Conservation (phyloP, 2,329 filamentous ascomycete genomes). For the Colletotrichum simmondsii region DNA sequence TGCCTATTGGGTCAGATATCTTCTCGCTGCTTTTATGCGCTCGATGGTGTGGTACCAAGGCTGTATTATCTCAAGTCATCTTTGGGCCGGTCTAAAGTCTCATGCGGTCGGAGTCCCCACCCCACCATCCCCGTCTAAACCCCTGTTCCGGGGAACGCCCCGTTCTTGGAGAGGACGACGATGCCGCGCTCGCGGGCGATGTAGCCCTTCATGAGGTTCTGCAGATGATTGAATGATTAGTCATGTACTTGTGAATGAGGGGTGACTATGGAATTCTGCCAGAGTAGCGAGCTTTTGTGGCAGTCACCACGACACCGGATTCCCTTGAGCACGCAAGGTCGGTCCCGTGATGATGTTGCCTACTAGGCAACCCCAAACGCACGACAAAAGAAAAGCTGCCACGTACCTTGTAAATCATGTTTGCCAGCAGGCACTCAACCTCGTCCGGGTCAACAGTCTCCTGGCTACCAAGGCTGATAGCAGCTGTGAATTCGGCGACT, state of each 20-base stretch:
- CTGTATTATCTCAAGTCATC: neutral
- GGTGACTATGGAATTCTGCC: neutral
- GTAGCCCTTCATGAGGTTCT: constrained; percentile 98
- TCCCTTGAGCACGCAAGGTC: constrained; percentile 4
- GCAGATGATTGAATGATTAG: constrained; percentile 40
- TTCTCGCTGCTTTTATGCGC: constrained; percentile 1
- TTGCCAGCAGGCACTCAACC: constrained; percentile 93
- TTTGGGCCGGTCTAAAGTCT: neutral
- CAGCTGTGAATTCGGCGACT: constrained; percentile 85
- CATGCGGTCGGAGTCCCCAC: neutral
- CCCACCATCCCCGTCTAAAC: constrained; percentile 51
- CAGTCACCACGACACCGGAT: neutral
- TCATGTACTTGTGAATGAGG: constrained; percentile 41
- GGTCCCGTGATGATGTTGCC: constrained; percentile 9
- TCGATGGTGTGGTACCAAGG: neutral
- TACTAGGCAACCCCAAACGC: neutral
- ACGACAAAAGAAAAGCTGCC: constrained; percentile 34
- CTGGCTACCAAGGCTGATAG: constrained; percentile 78
- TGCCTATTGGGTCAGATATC: neutral
- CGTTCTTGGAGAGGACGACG: constrained; percentile 91
- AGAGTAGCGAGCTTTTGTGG: neutral
- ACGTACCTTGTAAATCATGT: constrained; percentile 96
- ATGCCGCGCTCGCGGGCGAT: constrained; percentile 91
- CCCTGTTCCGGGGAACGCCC: constrained; percentile 93
- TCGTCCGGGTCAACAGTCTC: constrained; percentile 85